phyloP scores from a whole-genome alignment of 306 rosid species.

The Gastrolobium bilobum region DNA sequence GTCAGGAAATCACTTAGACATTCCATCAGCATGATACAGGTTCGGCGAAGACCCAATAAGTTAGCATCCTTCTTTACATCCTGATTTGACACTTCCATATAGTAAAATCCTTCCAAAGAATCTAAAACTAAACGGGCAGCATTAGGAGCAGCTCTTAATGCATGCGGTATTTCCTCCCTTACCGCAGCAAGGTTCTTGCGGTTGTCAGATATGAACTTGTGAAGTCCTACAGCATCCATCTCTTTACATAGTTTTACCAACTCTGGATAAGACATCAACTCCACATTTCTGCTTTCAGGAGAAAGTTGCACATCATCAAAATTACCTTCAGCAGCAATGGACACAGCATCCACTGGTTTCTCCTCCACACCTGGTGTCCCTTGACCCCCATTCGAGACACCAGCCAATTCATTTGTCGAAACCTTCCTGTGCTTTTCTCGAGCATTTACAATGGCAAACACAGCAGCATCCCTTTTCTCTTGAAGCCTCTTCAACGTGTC shows the following conservation, averaged over 20 bases:
- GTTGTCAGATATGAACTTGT: slow-evolving; percentile 93
- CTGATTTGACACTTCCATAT: slow-evolving; percentile 64
- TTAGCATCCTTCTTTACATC: slow-evolving; percentile 93
- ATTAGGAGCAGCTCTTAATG: slow-evolving; percentile 79
- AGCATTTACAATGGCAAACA: slow-evolving; percentile 68
- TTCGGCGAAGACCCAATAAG: slow-evolving; percentile 90
- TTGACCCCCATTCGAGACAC: slow-evolving; percentile 60
- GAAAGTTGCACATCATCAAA: slow-evolving; percentile 56
- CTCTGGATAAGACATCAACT: slow-evolving; percentile 75
- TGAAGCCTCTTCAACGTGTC: slow-evolving; percentile 79
- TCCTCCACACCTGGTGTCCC: slow-evolving; percentile 60
- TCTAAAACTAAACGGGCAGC: slow-evolving; percentile 88
- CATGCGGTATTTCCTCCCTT: slow-evolving; percentile 89
- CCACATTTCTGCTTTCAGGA: slow-evolving; percentile 60
- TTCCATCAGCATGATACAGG: slow-evolving; percentile 98
- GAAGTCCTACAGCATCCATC: slow-evolving; percentile 92
- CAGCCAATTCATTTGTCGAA: slow-evolving; percentile 59
- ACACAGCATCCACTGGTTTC: slow-evolving; percentile 65
- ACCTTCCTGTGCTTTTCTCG: slow-evolving; percentile 79
- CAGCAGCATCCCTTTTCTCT: slow-evolving; percentile 90
- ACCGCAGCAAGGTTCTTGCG: slow-evolving; percentile 92
- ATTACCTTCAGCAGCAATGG: slow-evolving; percentile 61
- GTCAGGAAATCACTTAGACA: slow-evolving; percentile 77
- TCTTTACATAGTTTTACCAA: slow-evolving; percentile 78
- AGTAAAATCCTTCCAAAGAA: slow-evolving; percentile 87